phyloP scores from a whole-genome alignment of 257 asterid species.

The Solanum chilense region DNA sequence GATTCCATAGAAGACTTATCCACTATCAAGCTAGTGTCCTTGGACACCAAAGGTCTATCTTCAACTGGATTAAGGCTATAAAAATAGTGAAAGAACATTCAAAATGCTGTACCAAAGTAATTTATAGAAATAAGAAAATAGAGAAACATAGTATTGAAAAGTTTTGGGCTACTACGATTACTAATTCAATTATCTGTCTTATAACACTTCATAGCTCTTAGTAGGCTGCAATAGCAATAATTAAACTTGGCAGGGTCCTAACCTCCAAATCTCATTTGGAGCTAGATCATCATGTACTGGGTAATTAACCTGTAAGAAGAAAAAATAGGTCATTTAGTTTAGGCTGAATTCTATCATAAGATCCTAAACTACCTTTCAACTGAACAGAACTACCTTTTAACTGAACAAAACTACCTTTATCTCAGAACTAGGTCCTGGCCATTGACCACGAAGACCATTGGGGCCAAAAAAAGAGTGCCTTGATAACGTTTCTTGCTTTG shows the following conservation, averaged over 20 bases:
- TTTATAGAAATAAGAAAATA: neutral
- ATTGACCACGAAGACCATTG: constrained; percentile 79
- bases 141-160: neutral
- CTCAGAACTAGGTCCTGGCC: constrained; percentile 64
- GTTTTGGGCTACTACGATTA: neutral
- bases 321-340: neutral
- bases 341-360: neutral
- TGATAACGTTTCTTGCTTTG: constrained; percentile 86
- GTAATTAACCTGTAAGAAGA: constrained; percentile 56
- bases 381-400: neutral
- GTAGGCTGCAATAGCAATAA: neutral
- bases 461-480: constrained; percentile 87
- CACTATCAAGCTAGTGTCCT: constrained; percentile 22
- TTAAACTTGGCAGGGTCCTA: constrained; percentile 6
- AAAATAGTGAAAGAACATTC: constrained; percentile 21
- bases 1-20: constrained; percentile 62
- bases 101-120: constrained; percentile 13
- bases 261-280: constrained; percentile 63
- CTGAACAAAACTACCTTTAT: constrained; percentile 41
- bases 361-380: neutral
- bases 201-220: neutral
- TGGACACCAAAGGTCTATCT: constrained; percentile 17
- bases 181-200: neutral
- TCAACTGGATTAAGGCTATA: constrained; percentile 59
- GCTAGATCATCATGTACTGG: constrained; percentile 52